Percentiles rank a stretch among this genome's conserved stretches.
phyloP scores from a whole-genome alignment of 768 basidiomycete genomes.

The Grammothele lineata region DNA sequence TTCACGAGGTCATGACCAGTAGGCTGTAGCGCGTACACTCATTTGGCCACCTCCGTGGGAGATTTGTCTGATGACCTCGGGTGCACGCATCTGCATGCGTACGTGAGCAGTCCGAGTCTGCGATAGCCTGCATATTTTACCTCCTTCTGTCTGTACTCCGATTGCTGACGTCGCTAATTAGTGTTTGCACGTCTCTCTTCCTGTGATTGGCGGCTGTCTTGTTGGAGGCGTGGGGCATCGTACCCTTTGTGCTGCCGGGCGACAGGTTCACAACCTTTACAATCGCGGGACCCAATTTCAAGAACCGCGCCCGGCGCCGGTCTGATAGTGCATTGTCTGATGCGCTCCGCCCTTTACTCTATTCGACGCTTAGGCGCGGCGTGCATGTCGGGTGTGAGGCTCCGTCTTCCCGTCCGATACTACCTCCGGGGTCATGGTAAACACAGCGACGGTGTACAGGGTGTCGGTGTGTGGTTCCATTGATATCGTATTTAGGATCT shows the following conservation, averaged over 20 bases:
- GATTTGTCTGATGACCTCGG: conserved; percentile 12
- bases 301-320: conserved; percentile 84
- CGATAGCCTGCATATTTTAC: conserved; percentile 35
- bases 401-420: conserved; percentile 82
- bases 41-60: conserved; percentile 38
- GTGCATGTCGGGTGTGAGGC: conserved; percentile 79
- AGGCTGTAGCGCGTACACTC: conserved; percentile 41
- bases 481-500: conserved; percentile 74
- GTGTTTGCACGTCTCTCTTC: conserved; percentile 64
- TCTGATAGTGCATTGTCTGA: conserved; percentile 58
- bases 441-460: conserved; percentile 66
- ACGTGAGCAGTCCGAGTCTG: no score
- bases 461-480: conserved; percentile 76
- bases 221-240: conserved; percentile 60
- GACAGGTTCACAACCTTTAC: conserved; percentile 40
- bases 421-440: conserved; percentile 58
- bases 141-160: conserved; percentile 80
- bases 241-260: conserved; percentile 63
- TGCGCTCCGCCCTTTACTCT: not conserved
- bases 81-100: conserved; percentile 14
- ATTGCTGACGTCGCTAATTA: conserved; percentile 77
- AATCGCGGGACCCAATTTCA: conserved; percentile 60
- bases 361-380: no score
- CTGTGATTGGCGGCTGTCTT: conserved; percentile 80
- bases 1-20: conserved; percentile 47